phyloP scores from a whole-genome alignment of 2,329 filamentous ascomycete species.

The Epicoccum nigrum region DNA sequence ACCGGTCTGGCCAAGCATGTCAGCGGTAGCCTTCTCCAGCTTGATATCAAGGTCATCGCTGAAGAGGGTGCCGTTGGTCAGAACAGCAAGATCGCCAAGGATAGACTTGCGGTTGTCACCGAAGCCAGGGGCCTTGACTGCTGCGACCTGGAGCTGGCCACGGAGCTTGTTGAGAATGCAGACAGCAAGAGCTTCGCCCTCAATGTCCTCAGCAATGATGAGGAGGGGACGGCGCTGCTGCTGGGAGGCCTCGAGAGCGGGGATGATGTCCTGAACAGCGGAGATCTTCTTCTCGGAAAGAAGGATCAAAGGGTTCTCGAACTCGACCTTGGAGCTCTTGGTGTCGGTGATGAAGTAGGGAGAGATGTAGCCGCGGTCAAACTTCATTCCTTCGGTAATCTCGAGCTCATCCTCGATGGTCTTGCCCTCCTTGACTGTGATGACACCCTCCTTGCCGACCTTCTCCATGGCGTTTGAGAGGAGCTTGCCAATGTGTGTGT shows the following conservation, averaged over 20 bases:
- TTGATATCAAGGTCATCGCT: constrained; percentile 98
- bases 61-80: constrained; percentile 98
- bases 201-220: constrained; percentile 99
- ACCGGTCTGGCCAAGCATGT: constrained; percentile 95
- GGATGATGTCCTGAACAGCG: constrained; percentile 97
- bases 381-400: constrained; percentile 99
- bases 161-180: constrained; percentile 99
- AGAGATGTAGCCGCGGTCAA: constrained; percentile 97
- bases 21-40: constrained; percentile 95
- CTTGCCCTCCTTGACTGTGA: constrained; percentile 99
- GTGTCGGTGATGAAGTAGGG: constrained; percentile 99
- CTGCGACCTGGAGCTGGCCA: constrained; percentile 97
- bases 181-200: constrained; percentile 96
- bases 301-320: constrained; percentile 98
- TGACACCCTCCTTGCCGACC: constrained; percentile 99
- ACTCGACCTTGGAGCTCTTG: constrained; percentile 99
- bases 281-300: constrained; percentile 99
- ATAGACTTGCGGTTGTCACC: constrained; percentile 99
- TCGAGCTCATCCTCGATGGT: constrained; percentile 97
- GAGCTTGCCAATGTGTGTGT: constrained; percentile 91
- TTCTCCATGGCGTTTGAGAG: constrained; percentile 99
- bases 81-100: constrained; percentile 91
- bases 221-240: constrained; percentile 93
- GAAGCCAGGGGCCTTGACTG: constrained; percentile 98
- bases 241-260: constrained; percentile 94